These are phyloP conservation scores for Porogramme epimiltina DNA, from an alignment of 1,284 basidiomycete genomes.

Conservation along the genomic window DNA sequence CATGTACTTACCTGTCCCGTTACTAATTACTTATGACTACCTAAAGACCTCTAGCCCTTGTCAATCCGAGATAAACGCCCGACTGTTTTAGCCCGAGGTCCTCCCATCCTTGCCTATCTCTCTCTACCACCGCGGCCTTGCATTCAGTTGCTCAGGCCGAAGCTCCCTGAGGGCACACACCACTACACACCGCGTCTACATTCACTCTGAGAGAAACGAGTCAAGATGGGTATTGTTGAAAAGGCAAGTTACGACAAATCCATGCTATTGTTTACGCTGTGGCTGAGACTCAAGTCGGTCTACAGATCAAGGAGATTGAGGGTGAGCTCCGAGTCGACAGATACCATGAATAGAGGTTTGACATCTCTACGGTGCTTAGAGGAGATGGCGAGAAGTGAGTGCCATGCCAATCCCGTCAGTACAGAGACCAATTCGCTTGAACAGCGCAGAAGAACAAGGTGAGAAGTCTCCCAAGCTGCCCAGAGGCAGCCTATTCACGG, in stretches of 20 bases:
- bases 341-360: background rate
- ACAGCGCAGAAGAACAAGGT: constrained; percentile 92
- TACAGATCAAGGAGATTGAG: constrained; percentile 91
- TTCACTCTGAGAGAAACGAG: constrained; percentile 2
- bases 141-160: background rate
- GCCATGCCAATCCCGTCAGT: constrained; percentile 6
- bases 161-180: too few relatives aligned
- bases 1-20: too few relatives aligned
- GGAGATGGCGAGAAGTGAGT: constrained; percentile 93
- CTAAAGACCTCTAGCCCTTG: too few relatives aligned
- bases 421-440: constrained; percentile 8
- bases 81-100: too few relatives aligned
- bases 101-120: too few relatives aligned
- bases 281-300: constrained; percentile 9
- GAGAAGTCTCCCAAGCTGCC: constrained; percentile 3
- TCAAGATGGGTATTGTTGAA: constrained; percentile 85
- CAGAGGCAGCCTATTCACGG: constrained; percentile 4
- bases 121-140: background rate
- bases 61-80: too few relatives aligned
- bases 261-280: background rate
- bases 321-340: constrained; percentile 50
- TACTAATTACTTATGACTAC: too few relatives aligned
- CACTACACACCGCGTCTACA: too few relatives aligned
- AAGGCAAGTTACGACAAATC: constrained; percentile 54
- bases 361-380: constrained; percentile 45